Conservation (phyloP, 768 basidiomycete genomes). For the Boletus rubroflammeus region DNA sequence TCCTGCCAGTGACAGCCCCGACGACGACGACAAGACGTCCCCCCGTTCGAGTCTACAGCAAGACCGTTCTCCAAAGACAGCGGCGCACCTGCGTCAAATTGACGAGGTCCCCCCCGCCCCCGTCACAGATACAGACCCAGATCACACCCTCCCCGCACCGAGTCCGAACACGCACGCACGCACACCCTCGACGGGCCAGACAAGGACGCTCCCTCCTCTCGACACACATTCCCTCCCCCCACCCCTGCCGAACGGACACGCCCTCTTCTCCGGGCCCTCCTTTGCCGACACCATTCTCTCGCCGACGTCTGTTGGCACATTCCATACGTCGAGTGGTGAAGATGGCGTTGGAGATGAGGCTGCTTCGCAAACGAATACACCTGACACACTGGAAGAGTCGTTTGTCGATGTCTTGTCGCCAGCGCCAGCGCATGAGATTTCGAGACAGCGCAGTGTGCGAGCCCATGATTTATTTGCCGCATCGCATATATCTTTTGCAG, state of each 20-base stretch:
- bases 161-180: neutral
- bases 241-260: neutral
- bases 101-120: neutral
- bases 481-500: slow-evolving; percentile 26
- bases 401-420: slow-evolving; percentile 22
- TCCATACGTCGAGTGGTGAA: neutral
- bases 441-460: slow-evolving; percentile 19
- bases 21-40: neutral
- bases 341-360: neutral
- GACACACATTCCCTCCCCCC: slow-evolving; percentile 9
- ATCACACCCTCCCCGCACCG: neutral
- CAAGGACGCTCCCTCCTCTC: slow-evolving; percentile 3
- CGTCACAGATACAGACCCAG: neutral
- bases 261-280: slow-evolving; percentile 1
- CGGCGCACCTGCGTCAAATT: neutral
- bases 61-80: neutral
- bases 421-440: slow-evolving; percentile 1
- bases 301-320: neutral
- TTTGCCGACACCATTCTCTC: neutral
- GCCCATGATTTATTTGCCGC: slow-evolving; percentile 24
- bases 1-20: neutral
- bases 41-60: neutral
- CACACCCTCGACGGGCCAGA: neutral
- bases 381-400: slow-evolving; percentile 12
- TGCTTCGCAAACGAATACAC: neutral